A percentile compares a stretch with the other conserved stretches of the same genome.
These are phyloP conservation scores for Ceratobasidium sp. DNA, from an alignment of 1,284 basidiomycete genomes.

Conservation along the genomic window DNA sequence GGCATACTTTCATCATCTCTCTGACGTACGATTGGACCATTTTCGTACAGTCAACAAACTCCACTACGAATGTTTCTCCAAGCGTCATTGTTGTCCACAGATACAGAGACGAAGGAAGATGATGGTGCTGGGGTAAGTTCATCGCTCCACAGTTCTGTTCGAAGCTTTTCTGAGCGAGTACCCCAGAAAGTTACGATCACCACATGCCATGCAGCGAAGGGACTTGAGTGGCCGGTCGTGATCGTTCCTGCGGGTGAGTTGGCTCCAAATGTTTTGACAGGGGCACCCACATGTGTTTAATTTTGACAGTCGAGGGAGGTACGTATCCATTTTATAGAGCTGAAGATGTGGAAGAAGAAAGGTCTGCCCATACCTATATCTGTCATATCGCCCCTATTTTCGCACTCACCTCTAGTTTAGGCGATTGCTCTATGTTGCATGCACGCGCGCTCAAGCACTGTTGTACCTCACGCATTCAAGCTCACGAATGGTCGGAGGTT, in stretches of 20 bases:
- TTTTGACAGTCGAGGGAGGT: constrained; percentile 57
- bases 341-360: constrained; percentile 85
- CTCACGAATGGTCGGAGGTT: constrained; percentile 50
- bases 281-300: neutral
- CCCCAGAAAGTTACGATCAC: constrained; percentile 84
- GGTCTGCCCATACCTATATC: constrained; percentile 61
- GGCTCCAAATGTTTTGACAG: neutral
- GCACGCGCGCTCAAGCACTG: constrained; percentile 87
- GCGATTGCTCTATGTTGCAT: constrained; percentile 89
- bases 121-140: constrained; percentile 68
- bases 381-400: neutral
- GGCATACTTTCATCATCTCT: neutral
- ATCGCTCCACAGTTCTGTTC: neutral
- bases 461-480: constrained; percentile 72
- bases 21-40: neutral
- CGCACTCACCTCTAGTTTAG: constrained; percentile 57
- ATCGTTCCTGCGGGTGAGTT: constrained; percentile 70
- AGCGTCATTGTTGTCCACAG: constrained; percentile 87
- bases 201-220: constrained; percentile 92
- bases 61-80: constrained; percentile 86
- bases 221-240: constrained; percentile 78
- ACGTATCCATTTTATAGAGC: constrained; percentile 85
- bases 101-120: constrained; percentile 75
- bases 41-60: constrained; percentile 63
- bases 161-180: constrained; percentile 5